phyloP scores from a whole-genome alignment of 108 stramenopile genomes.

The Fragilaria crotonensis region DNA sequence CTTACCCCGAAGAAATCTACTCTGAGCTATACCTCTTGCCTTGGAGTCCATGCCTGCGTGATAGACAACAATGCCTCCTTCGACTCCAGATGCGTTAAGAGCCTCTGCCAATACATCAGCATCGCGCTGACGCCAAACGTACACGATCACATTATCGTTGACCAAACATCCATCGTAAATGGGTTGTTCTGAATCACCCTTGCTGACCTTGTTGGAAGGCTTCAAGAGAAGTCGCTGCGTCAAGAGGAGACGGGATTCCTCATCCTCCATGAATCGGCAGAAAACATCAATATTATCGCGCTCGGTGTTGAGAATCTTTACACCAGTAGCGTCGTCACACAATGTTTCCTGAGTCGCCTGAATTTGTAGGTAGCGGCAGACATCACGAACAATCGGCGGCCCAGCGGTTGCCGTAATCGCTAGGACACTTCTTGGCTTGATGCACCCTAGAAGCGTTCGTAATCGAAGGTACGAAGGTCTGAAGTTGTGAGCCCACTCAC shows the following conservation, averaged over 20 bases:
- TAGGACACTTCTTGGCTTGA: slow-evolving; percentile 71
- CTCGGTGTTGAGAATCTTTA: slow-evolving; percentile 52
- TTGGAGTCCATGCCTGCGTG: slow-evolving; percentile 83
- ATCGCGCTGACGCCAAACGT: slow-evolving; percentile 86
- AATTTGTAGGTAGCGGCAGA: slow-evolving; percentile 69
- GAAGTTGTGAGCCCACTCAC: slow-evolving; percentile 98
- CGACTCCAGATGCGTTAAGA: slow-evolving; percentile 47
- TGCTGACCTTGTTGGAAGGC: not conserved
- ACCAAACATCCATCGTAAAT: slow-evolving; percentile 40
- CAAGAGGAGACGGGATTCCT: slow-evolving; percentile 62
- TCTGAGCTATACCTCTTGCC: slow-evolving; percentile 65
- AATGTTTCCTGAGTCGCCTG: no score
- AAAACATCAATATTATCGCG: slow-evolving; percentile 87
- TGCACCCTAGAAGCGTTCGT: slow-evolving; percentile 43
- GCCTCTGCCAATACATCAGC: slow-evolving; percentile 81
- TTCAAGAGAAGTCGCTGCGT: slow-evolving; percentile 21
- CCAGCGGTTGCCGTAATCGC: slow-evolving; percentile 94
- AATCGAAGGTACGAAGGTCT: slow-evolving; percentile 87
- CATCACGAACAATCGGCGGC: slow-evolving; percentile 73
- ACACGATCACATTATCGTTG: slow-evolving; percentile 79
- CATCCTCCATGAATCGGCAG: slow-evolving; percentile 32
- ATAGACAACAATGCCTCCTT: slow-evolving; percentile 71
- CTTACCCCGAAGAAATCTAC: slow-evolving; percentile 81
- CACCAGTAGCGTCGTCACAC: no score
- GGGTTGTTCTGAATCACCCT: not conserved